Base-by-base conservation (phyloP, 179 eudicot genomes). In the Heliamphora pulchella region DNA sequence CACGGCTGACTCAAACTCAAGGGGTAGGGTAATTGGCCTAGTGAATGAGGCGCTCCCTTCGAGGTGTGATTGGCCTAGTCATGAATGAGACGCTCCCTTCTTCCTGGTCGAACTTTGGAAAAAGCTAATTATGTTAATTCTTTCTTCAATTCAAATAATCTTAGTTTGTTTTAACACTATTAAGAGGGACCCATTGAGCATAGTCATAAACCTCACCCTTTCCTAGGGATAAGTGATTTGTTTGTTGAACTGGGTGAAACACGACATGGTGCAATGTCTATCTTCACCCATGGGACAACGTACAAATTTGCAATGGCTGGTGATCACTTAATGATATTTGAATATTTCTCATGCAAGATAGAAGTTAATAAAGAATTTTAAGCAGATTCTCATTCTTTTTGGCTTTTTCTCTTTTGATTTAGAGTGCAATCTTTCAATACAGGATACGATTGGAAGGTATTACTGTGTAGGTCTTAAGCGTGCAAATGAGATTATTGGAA, bases 401-500 rank as follows among this genome's bases (percentile, higher is more conserved):
- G 2, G 61, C 44, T 43, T 17, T 75, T 80, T 58, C 43, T 31
- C 48, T 6, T 79, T 73, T 15, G 79, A 71, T 55, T 55, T 72
- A 53, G 31, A 50, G 31, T 41, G 81, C 4, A 5, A 22, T 70
- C 48, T 46, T 73, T 74, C 74, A 62, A 80, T 39, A 70, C 80
- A 94, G 98, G 97, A 92, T 80, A 62, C 90, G 50, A 80, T 84
- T 66, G 96, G 92, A 84, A 84, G 92, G 85, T 91, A 84, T 81
- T 86, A 83, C 46, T 87, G 91, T 74, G 94, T 92, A n/a, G 89
- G 88, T 50, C 80, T 94, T 31, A 89, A 85, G 88, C 91, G 91
- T 64, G 98, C 97, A 17, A 95, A 93, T 71, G 97, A 95, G 85
- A 90, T 95, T 47, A 91, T 95, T 51, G 97, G 98, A 63, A 89